Base-by-base conservation (phyloP, 164 flowering plant species). In the Buxus sempervirens region DNA sequence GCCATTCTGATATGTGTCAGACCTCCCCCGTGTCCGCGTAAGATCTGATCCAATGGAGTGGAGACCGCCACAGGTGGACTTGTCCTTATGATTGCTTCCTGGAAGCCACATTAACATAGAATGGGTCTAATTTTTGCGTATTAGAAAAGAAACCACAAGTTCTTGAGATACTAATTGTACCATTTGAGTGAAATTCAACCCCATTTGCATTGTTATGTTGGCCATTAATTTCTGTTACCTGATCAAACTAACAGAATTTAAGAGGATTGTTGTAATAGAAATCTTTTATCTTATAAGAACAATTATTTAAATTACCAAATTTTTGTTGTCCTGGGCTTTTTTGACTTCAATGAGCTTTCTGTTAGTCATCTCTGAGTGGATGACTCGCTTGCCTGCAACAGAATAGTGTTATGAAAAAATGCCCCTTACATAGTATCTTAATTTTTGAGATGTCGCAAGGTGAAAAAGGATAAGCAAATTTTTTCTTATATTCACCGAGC, bases 1-100 rank as follows among this genome's bases (percentile, higher is more conserved):
- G 42, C 80, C 83, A 62, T 83, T 83, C 51, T 75, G 81, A 45
- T 65, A 53, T 10, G 59, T 42, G 56, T 81, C 84, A 54, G 92
- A 82, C 73, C 67, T 73, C 25, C 76, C 78, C 65, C 64, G 77
- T 49, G 83, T 88, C 54, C 96, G 88, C 4, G 97, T 94, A 64
- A 86, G 76, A 72, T 94, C 98, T 54, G 98, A 94, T 65, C 97
- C 98, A 66, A 94, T 79, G 15, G 97, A 94, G 76, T 85, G 97
- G 70, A 94, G 77, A 9, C 74, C 86, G 18, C 91, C 98, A 36
- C 88, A 90, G 18, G 92, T 88, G 57, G 98, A 94, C 59, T 58
- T 62, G 72, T 90, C 93, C 72, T 58, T 79, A 58, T 59, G 69
- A 28, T 72, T 78, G 70, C 70, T 81, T 45, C 73, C 91, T 84